phyloP scores from a whole-genome alignment of 257 asterid species.

The Cruciata laevipes region DNA sequence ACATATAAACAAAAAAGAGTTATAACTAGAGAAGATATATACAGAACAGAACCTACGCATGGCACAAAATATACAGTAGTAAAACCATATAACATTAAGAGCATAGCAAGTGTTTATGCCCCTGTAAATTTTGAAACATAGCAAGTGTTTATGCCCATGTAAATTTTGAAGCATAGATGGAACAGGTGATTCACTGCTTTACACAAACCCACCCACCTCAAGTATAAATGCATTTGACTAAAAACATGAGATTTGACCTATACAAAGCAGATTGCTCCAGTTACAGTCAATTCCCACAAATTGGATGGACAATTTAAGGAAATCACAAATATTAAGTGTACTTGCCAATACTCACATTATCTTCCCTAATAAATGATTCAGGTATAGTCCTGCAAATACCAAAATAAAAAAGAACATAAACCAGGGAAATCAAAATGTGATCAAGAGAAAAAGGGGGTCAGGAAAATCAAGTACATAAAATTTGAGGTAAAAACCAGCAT shows the following conservation, averaged over 20 bases:
- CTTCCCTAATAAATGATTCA: constrained; percentile 64
- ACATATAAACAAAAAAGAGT: neutral
- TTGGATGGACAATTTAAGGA: neutral
- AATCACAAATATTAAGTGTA: neutral
- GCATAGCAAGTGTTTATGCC: neutral
- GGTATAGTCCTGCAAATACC: constrained; percentile 53
- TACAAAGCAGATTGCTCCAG: neutral
- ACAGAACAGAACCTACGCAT: neutral
- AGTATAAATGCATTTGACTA: neutral
- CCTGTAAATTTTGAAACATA: neutral
- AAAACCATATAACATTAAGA: neutral
- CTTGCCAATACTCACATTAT: constrained; percentile 51
- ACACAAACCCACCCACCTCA: neutral
- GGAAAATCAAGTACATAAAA: neutral
- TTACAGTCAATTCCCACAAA: neutral
- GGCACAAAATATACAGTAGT: neutral
- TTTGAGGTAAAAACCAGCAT: neutral
- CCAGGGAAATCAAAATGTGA: neutral
- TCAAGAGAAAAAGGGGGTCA: neutral
- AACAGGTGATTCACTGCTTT: neutral
- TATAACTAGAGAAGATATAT: neutral
- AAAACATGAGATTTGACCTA: neutral
- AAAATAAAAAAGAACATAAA: constrained; percentile 11
- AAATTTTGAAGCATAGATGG: neutral
- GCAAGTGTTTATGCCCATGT: neutral